These are phyloP conservation scores for Aspergillus hancockii DNA, from an alignment of 495 filamentous ascomycete genomes.

Conservation along the genomic window DNA sequence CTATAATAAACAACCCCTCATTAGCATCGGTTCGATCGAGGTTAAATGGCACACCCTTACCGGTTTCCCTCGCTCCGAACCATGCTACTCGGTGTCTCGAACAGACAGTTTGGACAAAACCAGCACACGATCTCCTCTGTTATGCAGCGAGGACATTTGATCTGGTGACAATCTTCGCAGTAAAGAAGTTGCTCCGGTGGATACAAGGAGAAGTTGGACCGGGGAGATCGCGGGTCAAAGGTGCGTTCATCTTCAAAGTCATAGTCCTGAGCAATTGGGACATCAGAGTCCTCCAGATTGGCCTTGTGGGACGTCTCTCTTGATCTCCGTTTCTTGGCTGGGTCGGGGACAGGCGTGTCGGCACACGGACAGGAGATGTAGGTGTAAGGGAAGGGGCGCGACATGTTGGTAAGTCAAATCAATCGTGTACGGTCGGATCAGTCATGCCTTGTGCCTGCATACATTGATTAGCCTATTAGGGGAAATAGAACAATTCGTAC, in stretches of 20 bases:
- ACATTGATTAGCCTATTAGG: too few relatives aligned
- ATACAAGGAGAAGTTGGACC: constrained; percentile 87
- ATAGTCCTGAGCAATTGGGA: constrained; percentile 35
- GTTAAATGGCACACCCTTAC: constrained; percentile 44
- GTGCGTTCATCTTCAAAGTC: constrained; percentile 73
- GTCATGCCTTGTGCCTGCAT: background rate
- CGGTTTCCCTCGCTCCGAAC: constrained; percentile 90
- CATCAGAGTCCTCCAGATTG: constrained; percentile 33
- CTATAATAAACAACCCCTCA: constrained; percentile 42
- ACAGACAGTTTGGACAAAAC: constrained; percentile 94
- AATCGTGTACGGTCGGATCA: background rate
- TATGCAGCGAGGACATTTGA: constrained; percentile 89
- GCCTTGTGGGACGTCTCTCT: constrained; percentile 42
- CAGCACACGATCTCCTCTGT: constrained; percentile 90
- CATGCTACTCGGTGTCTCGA: constrained; percentile 88
- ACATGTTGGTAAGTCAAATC: constrained; percentile 49
- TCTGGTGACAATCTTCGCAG: constrained; percentile 95
- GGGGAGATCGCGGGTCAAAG: constrained; percentile 81
- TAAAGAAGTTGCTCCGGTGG: constrained; percentile 93
- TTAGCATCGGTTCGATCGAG: background rate
- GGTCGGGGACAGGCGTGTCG: constrained; percentile 52
- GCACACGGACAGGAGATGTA: constrained; percentile 92
- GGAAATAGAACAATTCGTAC: background rate
- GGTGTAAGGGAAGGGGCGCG: constrained; percentile 79
- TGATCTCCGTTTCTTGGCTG: constrained; percentile 39